phyloP scores from a whole-genome alignment of 768 basidiomycete genomes.

The Lactarius sp. region DNA sequence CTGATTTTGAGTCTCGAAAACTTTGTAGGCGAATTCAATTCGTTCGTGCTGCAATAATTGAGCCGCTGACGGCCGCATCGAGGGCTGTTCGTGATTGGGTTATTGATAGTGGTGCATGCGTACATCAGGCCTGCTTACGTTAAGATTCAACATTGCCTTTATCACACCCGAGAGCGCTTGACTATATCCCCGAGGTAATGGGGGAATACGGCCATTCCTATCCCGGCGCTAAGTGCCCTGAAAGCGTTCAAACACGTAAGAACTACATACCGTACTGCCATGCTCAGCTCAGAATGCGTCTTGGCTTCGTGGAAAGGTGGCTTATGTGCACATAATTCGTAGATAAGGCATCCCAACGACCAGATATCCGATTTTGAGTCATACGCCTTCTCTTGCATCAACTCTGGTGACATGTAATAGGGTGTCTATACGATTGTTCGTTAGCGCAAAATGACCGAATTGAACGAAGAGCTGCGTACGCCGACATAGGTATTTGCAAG shows the following conservation, averaged over 20 bases:
- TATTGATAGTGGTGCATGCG: not conserved
- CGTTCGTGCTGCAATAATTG: conserved; percentile 81
- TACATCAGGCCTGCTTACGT: conserved; percentile 44
- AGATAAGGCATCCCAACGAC: conserved; percentile 95
- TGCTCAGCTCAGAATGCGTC: conserved; percentile 81
- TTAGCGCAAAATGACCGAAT: not conserved
- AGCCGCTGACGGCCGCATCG: conserved; percentile 78
- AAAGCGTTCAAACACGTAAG: not conserved
- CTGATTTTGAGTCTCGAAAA: conserved; percentile 68
- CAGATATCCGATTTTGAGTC: conserved; percentile 98
- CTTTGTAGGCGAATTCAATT: conserved; percentile 62
- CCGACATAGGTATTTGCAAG: conserved; percentile 98
- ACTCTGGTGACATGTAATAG: conserved; percentile 98
- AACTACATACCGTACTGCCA: conserved; percentile 63
- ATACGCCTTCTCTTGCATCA: conserved; percentile 96
- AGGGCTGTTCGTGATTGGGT: conserved; percentile 48
- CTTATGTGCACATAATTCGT: conserved; percentile 90
- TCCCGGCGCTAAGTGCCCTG: not conserved
- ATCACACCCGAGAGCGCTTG: conserved; percentile 67
- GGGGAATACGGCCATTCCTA: conserved; percentile 87
- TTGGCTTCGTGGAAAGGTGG: conserved; percentile 93
- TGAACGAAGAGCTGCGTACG: conserved; percentile 43
- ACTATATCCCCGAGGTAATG: conserved; percentile 79
- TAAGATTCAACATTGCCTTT: conserved; percentile 82
- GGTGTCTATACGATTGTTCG: conserved; percentile 68